Conservation (phyloP, 345 rosid genomes). For the Aurinia saxatilis region DNA sequence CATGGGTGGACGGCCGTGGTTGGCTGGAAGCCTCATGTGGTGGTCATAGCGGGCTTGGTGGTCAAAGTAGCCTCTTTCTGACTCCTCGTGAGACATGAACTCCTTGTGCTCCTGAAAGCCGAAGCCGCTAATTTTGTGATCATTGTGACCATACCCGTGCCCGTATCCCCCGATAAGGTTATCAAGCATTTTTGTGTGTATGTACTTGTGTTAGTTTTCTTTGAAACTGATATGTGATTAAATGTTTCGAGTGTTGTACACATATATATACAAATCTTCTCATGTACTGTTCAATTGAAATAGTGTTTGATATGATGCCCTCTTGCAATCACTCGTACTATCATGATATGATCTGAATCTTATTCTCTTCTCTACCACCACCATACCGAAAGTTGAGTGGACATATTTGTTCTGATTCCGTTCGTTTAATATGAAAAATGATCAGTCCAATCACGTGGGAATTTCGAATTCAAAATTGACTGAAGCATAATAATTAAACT, state of each 20-base stretch:
- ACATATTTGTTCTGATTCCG: conserved; percentile 22
- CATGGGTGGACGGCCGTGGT: conserved; percentile 25
- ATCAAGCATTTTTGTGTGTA: conserved; percentile 24
- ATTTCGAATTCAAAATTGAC: neutral
- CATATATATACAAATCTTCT: conserved; percentile 7
- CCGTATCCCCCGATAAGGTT: neutral
- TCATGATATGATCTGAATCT: conserved; percentile 12
- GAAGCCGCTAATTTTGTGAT: neutral
- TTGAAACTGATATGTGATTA: neutral
- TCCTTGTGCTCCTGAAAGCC: conserved; percentile 20
- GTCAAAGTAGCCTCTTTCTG: conserved; percentile 15
- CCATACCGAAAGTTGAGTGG: conserved; percentile 26
- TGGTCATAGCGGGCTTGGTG: conserved; percentile 3
- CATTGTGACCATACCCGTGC: neutral
- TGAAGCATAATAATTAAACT: neutral
- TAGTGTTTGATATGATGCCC: neutral
- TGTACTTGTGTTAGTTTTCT: neutral
- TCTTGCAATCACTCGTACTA: neutral
- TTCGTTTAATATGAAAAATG: neutral
- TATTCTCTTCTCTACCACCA: conserved; percentile 20
- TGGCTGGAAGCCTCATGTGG: conserved; percentile 14
- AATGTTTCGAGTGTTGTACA: neutral
- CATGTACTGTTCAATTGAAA: neutral
- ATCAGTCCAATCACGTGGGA: neutral
- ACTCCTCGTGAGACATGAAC: conserved; percentile 9